Evolutionary conservation across 2,329 filamentous ascomycete species (phyloP).

Genomic region (Colletotrichum gloeosporioides): DNA sequence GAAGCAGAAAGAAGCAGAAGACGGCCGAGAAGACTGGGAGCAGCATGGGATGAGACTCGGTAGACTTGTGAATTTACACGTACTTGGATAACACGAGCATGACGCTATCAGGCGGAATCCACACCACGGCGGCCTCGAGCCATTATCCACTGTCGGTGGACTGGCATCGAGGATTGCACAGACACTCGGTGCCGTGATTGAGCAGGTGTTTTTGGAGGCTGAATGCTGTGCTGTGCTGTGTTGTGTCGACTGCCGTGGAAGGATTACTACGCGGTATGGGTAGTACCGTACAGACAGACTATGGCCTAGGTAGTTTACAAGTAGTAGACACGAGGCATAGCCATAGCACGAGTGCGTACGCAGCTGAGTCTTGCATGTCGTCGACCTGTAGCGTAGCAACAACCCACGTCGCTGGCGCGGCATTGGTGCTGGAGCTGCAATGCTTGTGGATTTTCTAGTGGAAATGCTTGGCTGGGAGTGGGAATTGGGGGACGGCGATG

Average conservation of each 20-base stretch:
- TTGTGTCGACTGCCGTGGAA: background rate
- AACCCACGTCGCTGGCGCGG: background rate
- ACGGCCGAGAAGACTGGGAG: background rate
- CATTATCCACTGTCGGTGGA: slow-evolving; percentile 1
- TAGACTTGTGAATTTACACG: background rate
- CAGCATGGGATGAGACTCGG: background rate
- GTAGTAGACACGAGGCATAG: background rate
- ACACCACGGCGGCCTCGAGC: background rate
- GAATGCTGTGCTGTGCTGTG: background rate
- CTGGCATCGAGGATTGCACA: background rate
- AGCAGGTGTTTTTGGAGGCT: background rate
- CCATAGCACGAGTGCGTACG: background rate
- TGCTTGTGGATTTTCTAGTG: background rate
- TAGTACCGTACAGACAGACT: background rate
- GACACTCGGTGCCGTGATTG: background rate
- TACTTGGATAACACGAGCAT: background rate
- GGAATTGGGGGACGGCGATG: background rate
- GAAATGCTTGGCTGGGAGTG: background rate
- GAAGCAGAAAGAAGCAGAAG: background rate
- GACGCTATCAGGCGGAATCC: background rate
- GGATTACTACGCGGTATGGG: background rate
- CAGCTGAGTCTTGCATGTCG: background rate
- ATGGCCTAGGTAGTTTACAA: background rate
- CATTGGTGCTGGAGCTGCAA: background rate
- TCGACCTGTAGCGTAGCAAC: background rate